Evolutionary conservation across 164 flowering plant genomes (phyloP).

Genomic region (Berberis vulgaris): DNA sequence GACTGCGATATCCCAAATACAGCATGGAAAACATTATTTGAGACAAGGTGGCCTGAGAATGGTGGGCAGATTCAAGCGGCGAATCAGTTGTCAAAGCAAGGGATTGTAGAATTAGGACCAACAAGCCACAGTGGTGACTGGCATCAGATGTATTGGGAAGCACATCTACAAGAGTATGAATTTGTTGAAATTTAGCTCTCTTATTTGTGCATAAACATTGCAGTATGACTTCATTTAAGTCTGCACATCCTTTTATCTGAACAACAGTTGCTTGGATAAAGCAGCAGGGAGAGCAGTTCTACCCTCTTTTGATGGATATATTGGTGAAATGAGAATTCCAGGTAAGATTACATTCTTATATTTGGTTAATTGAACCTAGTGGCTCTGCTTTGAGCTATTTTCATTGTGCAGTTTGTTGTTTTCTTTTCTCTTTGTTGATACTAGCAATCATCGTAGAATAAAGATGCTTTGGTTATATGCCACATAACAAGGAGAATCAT

Average conservation of each 20-base stretch:
- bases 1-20: slow-evolving; percentile 23
- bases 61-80: slow-evolving; percentile 13
- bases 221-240: background rate
- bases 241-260: background rate
- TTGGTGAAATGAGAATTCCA: slow-evolving; percentile 53
- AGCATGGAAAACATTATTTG: slow-evolving; percentile 46
- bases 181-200: background rate
- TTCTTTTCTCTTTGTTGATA: too few species aligned
- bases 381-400: background rate
- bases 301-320: slow-evolving; percentile 52
- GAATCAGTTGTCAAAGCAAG: slow-evolving; percentile 10
- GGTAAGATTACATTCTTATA: slow-evolving; percentile 25
- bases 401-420: background rate
- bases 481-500: too few species aligned
- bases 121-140: slow-evolving; percentile 29
- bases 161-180: slow-evolving; percentile 70
- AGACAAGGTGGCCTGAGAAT: slow-evolving; percentile 55
- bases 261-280: slow-evolving; percentile 72
- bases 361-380: background rate
- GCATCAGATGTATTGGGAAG: slow-evolving; percentile 80
- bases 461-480: too few species aligned
- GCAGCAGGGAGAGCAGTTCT: slow-evolving; percentile 66
- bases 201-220: background rate
- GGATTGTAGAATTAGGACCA: slow-evolving; percentile 8
- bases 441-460: too few species aligned